Conservation (phyloP, 345 rosid genomes). For the Populus deltoides region DNA sequence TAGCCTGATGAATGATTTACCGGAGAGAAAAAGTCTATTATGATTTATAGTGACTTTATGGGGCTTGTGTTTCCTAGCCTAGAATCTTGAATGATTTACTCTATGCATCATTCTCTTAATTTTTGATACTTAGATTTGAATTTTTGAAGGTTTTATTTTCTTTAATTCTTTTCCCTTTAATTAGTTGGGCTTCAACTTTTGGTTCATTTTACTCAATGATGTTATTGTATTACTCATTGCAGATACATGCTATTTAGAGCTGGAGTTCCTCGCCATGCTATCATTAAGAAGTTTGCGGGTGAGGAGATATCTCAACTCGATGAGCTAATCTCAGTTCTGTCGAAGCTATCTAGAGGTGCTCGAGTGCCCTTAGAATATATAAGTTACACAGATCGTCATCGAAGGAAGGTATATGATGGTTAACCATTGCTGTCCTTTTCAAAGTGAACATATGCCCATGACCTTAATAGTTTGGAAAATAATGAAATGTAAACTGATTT, state of each 20-base stretch:
- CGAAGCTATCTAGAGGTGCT: conserved; percentile 72
- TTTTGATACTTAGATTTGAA: neutral
- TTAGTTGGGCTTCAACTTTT: neutral
- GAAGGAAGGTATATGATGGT: conserved; percentile 63
- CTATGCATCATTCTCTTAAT: neutral
- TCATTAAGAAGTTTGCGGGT: conserved; percentile 84
- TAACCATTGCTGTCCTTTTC: too few species aligned
- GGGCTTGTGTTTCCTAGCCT: neutral
- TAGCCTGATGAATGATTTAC: neutral
- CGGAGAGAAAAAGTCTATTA: neutral
- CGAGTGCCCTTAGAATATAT: conserved; percentile 91
- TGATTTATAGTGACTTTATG: neutral
- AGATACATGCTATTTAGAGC: conserved; percentile 95
- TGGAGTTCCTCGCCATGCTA: conserved; percentile 97
- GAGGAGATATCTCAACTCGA: conserved; percentile 70
- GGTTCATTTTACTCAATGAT: too few species aligned
- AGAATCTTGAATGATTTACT: neutral
- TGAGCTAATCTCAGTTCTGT: conserved; percentile 61
- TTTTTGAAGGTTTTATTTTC: neutral
- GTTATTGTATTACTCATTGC: conserved; percentile 23
- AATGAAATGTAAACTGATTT: too few species aligned
- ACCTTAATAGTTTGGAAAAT: too few species aligned
- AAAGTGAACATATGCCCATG: too few species aligned
- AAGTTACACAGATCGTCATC: conserved; percentile 80
- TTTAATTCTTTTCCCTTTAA: neutral